phyloP scores from a whole-genome alignment of 805 yeast genomes.

The Grigorovia humatica region DNA sequence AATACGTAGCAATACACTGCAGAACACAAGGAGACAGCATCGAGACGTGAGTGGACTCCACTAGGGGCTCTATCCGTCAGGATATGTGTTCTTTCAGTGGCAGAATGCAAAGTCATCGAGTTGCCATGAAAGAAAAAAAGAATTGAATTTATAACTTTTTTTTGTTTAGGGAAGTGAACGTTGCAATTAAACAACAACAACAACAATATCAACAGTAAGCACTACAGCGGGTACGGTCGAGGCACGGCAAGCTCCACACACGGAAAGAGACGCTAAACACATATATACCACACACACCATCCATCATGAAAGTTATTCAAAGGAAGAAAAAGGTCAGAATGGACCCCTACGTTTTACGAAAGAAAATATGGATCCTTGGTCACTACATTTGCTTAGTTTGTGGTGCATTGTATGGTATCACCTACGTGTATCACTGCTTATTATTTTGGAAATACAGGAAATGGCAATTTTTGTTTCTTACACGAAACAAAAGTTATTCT shows the following conservation, averaged over 20 bases:
- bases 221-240: background rate
- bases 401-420: slow-evolving; percentile 20
- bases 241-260: no score
- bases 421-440: slow-evolving; percentile 18
- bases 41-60: no score
- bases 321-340: slow-evolving; percentile 9
- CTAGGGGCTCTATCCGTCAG: no score
- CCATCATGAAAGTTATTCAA: slow-evolving; percentile 19
- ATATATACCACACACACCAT: no score
- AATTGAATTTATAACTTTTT: background rate
- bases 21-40: no score
- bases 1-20: no score
- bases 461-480: slow-evolving; percentile 27
- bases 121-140: no score
- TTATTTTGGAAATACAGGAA: slow-evolving; percentile 24
- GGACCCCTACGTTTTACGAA: slow-evolving; percentile 19
- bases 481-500: slow-evolving; percentile 15
- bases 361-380: slow-evolving; percentile 22
- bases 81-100: no score
- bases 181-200: background rate
- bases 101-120: no score
- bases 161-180: background rate
- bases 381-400: slow-evolving; percentile 18
- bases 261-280: no score
- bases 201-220: background rate